Evolutionary conservation across 805 yeast species (phyloP).

Genomic region (Myxozyma neglecta): DNA sequence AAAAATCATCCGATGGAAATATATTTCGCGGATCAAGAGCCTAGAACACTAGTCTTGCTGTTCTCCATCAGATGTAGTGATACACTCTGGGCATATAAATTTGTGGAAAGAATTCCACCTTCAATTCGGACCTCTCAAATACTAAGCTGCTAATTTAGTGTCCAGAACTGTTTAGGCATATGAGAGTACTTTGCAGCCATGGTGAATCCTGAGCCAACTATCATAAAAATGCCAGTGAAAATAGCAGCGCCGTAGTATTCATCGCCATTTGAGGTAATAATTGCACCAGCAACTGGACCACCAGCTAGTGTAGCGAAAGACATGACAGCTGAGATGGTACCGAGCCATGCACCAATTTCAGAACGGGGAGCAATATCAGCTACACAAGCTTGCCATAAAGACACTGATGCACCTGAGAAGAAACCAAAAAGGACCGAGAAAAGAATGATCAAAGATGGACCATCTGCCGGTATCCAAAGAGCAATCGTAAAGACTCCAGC

Average conservation of each 20-base stretch:
- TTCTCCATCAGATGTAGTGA: too few relatives aligned
- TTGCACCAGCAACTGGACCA: constrained; percentile 39
- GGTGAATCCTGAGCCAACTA: constrained; percentile 10
- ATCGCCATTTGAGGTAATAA: constrained; percentile 23
- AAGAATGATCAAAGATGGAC: constrained; percentile 28
- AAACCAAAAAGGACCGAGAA: constrained; percentile 39
- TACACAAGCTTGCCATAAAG: constrained; percentile 39
- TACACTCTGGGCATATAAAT: not conserved
- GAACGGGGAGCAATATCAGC: constrained; percentile 33
- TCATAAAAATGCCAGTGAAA: constrained; percentile 25
- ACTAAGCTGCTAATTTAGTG: not conserved
- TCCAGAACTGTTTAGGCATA: not conserved
- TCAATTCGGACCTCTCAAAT: not conserved
- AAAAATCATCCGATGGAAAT: too few relatives aligned
- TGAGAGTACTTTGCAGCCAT: constrained; percentile 3
- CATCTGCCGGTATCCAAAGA: constrained; percentile 71
- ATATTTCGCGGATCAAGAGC: too few relatives aligned
- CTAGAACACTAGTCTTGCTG: too few relatives aligned
- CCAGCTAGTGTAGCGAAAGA: constrained; percentile 48
- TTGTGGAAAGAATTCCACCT: not conserved
- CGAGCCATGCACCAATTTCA: constrained; percentile 51
- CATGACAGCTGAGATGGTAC: constrained; percentile 56
- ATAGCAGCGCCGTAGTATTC: constrained; percentile 25
- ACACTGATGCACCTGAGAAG: constrained; percentile 39
- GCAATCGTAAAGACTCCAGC: constrained; percentile 52